A percentile compares a stretch with the other conserved stretches of the same genome.
phyloP scores from a whole-genome alignment of 306 rosid genomes.

The Dryas octopetala region DNA sequence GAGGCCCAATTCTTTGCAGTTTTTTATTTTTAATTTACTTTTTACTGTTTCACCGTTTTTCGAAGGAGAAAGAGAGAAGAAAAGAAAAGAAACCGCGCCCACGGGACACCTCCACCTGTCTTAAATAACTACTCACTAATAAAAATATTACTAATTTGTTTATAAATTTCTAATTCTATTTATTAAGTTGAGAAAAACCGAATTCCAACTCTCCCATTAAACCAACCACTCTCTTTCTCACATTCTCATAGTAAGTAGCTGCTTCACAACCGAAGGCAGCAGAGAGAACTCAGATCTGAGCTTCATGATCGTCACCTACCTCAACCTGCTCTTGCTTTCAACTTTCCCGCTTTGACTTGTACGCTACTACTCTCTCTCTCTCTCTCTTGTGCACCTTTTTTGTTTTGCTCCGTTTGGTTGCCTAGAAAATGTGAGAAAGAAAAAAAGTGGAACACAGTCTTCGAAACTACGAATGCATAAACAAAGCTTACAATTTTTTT shows the following conservation, averaged over 20 bases:
- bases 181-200: no score
- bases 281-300: slow-evolving; percentile 37
- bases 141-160: no score
- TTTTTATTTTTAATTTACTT: no score
- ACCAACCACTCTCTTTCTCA: slow-evolving; percentile 33
- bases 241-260: neutral
- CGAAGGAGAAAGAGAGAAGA: no score
- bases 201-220: slow-evolving; percentile 15
- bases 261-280: slow-evolving; percentile 7
- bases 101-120: no score
- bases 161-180: no score
- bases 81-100: no score
- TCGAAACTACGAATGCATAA: neutral
- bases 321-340: neutral
- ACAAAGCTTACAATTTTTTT: neutral
- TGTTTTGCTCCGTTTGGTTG: slow-evolving; percentile 10
- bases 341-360: slow-evolving; percentile 22
- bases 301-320: slow-evolving; percentile 24
- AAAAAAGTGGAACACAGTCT: no score
- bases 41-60: no score
- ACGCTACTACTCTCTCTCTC: slow-evolving; percentile 14
- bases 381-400: slow-evolving; percentile 2
- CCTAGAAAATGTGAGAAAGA: slow-evolving; percentile 23
- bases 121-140: no score
- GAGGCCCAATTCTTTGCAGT: no score